phyloP scores from a whole-genome alignment of 768 basidiomycete species.

The Suillus bovinus region DNA sequence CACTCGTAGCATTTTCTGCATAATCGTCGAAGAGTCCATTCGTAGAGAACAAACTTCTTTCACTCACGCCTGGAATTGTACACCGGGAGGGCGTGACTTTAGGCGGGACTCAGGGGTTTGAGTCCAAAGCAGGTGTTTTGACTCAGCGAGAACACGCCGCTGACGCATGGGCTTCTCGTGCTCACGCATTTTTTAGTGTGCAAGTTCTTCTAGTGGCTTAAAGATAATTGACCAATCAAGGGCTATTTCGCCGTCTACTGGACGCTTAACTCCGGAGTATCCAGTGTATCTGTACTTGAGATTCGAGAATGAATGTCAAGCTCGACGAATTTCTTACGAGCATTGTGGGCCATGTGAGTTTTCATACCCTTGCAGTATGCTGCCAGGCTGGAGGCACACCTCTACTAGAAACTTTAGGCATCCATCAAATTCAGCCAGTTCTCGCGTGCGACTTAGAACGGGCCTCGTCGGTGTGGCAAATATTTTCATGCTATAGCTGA shows the following conservation, averaged over 20 bases:
- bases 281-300: background rate
- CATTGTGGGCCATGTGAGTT: background rate
- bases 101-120: background rate
- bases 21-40: background rate
- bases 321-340: background rate
- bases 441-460: background rate
- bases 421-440: background rate
- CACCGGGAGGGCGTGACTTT: background rate
- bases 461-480: background rate
- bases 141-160: background rate
- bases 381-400: background rate
- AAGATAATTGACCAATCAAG: background rate
- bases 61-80: background rate
- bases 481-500: background rate
- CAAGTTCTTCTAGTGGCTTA: background rate
- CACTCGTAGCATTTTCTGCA: background rate
- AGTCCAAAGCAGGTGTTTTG: background rate
- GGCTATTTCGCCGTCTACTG: background rate
- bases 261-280: background rate
- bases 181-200: background rate
- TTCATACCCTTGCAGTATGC: background rate
- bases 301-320: no score
- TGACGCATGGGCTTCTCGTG: background rate
- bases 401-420: background rate
- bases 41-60: background rate